These are phyloP conservation scores for Jacaranda mimosifolia DNA, from an alignment of 257 asterid species.

Conservation along the genomic window DNA sequence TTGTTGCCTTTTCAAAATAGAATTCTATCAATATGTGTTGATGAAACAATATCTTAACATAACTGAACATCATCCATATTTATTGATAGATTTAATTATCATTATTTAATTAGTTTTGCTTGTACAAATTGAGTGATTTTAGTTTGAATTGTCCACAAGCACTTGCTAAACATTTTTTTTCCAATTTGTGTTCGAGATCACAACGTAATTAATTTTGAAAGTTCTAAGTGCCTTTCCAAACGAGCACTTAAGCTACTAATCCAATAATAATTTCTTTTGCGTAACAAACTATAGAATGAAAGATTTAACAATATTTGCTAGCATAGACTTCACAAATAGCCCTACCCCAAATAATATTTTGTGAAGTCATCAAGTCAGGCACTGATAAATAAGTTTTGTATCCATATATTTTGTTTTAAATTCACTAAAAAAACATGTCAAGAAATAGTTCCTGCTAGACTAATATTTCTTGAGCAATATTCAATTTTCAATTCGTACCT, in stretches of 20 bases:
- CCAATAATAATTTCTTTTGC: neutral
- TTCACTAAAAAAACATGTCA: neutral
- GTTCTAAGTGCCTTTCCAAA: neutral
- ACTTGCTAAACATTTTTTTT: no score
- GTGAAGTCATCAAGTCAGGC: neutral
- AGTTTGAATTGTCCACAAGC: no score
- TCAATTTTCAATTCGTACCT: no score
- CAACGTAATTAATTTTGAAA: neutral
- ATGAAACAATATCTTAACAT: no score
- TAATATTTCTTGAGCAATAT: no score
- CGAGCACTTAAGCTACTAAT: neutral
- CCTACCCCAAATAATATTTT: conserved; percentile 25
- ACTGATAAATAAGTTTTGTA: neutral
- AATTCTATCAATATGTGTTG: no score
- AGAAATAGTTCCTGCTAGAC: neutral
- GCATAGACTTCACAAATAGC: neutral
- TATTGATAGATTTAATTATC: no score
- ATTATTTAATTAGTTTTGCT: no score
- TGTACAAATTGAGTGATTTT: no score
- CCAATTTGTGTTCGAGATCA: no score
- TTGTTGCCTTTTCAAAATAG: no score
- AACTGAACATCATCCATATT: no score
- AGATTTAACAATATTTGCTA: neutral
- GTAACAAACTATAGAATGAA: neutral
- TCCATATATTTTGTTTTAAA: neutral